phyloP scores from a whole-genome alignment of 2,329 filamentous ascomycete species.

The Trichoderma aggressivum region DNA sequence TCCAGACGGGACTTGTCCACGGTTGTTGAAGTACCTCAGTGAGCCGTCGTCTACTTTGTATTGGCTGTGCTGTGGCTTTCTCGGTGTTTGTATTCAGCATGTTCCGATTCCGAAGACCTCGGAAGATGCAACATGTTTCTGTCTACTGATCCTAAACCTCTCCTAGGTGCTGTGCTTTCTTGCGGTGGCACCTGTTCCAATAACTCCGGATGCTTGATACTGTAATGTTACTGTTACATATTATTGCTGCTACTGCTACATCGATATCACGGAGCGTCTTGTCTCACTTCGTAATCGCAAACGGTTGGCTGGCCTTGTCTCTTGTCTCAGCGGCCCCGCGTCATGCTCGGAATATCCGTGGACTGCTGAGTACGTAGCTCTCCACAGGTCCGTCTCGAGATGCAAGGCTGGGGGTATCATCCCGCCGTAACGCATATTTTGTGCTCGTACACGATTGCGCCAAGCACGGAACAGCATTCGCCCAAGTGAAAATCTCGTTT shows the following conservation, averaged over 20 bases:
- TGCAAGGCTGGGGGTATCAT: not conserved
- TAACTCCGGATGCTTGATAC: not conserved
- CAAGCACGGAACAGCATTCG: not conserved
- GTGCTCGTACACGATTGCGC: not conserved
- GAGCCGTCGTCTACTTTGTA: not conserved
- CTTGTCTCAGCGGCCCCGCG: not conserved
- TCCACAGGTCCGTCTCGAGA: not conserved
- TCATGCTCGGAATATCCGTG: not conserved
- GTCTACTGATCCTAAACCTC: not conserved
- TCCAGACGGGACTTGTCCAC: not conserved
- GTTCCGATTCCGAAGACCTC: constrained; percentile 9
- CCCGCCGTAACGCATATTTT: not conserved
- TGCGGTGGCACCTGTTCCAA: not conserved
- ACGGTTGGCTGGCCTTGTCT: not conserved
- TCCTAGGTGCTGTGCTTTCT: not conserved
- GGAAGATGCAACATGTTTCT: not conserved
- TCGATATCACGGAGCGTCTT: not conserved
- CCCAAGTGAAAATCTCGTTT: not conserved
- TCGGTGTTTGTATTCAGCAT: not conserved
- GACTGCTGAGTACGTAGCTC: not conserved
- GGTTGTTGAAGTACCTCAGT: not conserved
- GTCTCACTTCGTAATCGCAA: not conserved
- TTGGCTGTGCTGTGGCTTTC: not conserved
- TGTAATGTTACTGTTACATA: not conserved
- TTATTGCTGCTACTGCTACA: not conserved